Base-by-base conservation (phyloP, 1,284 basidiomycete genomes). In the Hymenochaete sp. region DNA sequence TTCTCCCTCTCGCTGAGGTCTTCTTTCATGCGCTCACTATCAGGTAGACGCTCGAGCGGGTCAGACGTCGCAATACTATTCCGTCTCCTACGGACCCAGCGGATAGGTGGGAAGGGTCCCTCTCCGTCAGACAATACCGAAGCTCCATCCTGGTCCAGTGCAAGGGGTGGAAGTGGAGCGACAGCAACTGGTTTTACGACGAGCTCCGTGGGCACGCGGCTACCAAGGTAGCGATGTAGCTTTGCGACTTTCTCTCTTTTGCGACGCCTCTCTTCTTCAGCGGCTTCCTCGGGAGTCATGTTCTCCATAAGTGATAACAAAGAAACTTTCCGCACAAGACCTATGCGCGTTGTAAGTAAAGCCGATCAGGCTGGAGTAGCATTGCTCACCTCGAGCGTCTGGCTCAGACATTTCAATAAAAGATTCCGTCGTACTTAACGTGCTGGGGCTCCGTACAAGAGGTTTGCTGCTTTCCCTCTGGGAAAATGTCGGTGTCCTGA, bases 201-300 rank as follows among this genome's bases (percentile, higher is more conserved):
- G 36, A 86, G 71, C 53, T 77, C 72, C 9, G 73, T 60, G 14
- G 85, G 85, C 22, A 89, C 81, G 33, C 75, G 73, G 26, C 82
- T 84, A 18, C 85, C 86, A 24, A 89, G 70, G 64, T 80, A 87
- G 35, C 86, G 81, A 60, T 88, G 82, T 5, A 89, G 69, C 59
- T 79, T 87, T 4, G 81, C 80, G 26, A 89, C 66, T 55, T 77
- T 78, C 54, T 83, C 81, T 40, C 85, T 71, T 58, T 81, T 84
- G 50, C 75, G 70, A 47, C 75, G 68, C 50, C 73, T 71, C 48
- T 81, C 75, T 22, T 74, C 72, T 47, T 84, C 79, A 16, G 66
- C 71, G 50, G 65, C 67, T 49, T 70, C 68, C 45, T 77, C 72
- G 26, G 70, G 63, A 42, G 70, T 65, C 57, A 77, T 56, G 45